A percentile compares a stretch with the other conserved stretches of the same genome.
Evolutionary conservation across 2,329 filamentous ascomycete species (phyloP).

Genomic region (Calonectria naviculata): DNA sequence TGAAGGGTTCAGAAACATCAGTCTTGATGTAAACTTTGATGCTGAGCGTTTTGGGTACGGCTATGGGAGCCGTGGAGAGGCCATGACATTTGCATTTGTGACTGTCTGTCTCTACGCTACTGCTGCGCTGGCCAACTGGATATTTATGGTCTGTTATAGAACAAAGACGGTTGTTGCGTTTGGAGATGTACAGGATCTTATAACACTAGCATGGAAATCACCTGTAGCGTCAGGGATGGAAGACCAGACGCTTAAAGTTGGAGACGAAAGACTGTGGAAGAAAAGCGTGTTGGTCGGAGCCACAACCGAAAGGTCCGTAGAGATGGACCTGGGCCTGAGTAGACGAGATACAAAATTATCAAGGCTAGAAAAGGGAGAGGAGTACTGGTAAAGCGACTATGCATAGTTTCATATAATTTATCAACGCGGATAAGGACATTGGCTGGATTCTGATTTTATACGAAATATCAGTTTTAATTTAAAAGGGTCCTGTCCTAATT

Average conservation of each 20-base stretch:
- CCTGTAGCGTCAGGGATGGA: not conserved
- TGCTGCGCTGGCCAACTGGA: not conserved
- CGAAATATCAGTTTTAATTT: no score
- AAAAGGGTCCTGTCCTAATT: no score
- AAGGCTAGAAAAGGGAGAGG: not conserved
- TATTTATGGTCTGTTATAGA: not conserved
- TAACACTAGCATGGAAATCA: slow-evolving; percentile 2
- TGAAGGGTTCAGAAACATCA: not conserved
- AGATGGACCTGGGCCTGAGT: not conserved
- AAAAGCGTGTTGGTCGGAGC: slow-evolving; percentile 3
- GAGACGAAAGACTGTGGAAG: not conserved
- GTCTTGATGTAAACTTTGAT: not conserved
- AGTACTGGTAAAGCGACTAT: not conserved
- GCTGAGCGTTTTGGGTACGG: slow-evolving; percentile 11
- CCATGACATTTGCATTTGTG: slow-evolving; percentile 8
- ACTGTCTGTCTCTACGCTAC: not conserved
- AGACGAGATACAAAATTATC: not conserved
- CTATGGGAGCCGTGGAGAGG: not conserved
- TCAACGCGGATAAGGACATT: no score
- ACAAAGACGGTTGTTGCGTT: not conserved
- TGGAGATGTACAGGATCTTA: slow-evolving; percentile 11
- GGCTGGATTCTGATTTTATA: no score
- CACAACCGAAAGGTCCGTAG: not conserved
- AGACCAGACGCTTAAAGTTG: not conserved
- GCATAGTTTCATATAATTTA: no score